phyloP scores from a whole-genome alignment of 306 rosid genomes.

The Ormosia emarginata region DNA sequence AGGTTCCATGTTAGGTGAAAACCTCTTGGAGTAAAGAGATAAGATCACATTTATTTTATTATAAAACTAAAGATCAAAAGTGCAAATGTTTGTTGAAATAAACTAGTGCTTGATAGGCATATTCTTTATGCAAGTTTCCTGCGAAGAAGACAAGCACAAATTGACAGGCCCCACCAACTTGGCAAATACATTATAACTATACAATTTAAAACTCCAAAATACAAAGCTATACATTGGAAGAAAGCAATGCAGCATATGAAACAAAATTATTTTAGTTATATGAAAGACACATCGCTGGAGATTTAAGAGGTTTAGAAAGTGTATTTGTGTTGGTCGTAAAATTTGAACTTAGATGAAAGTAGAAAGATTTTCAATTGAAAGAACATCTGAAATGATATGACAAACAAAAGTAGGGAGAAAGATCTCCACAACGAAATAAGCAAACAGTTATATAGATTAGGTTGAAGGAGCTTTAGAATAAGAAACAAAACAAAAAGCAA shows the following conservation, averaged over 20 bases:
- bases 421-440: no score
- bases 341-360: no score
- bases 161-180: conserved; percentile 12
- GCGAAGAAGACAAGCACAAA: not conserved
- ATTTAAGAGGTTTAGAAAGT: no score
- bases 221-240: not conserved
- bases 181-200: not conserved
- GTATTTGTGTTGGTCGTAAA: no score
- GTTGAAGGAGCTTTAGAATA: no score
- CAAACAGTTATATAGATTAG: no score
- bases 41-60: conserved; percentile 4
- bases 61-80: not conserved
- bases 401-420: no score
- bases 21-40: conserved; percentile 6
- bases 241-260: not conserved
- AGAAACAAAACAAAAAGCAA: no score
- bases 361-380: no score
- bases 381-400: no score
- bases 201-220: not conserved
- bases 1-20: not conserved
- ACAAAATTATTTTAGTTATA: not conserved
- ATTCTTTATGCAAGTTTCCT: not conserved
- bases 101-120: not conserved
- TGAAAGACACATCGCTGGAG: no score
- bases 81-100: not conserved